Base-by-base conservation (phyloP, 2,329 filamentous ascomycete species). In the Aureobasidium sp. region DNA sequence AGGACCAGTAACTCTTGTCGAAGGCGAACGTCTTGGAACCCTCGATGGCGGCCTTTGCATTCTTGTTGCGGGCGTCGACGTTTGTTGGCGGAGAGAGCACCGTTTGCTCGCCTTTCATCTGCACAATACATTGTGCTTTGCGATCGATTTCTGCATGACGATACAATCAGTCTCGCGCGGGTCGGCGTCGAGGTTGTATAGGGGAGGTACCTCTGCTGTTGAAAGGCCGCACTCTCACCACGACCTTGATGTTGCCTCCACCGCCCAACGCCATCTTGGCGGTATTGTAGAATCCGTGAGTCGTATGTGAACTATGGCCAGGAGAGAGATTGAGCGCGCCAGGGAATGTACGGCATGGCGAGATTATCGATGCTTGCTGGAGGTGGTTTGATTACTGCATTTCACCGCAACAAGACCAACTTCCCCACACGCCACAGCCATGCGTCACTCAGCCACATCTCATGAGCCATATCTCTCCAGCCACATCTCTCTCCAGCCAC, bases 231-330 rank as follows among this genome's bases (percentile, higher is more conserved):
- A 89, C 87, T 78, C 94, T 86, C 80, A 99, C 94, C 81, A 99
- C 94, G 79, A 99, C 94, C 86, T 99, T 99, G 76, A 99, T 99
- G 73, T 99, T 99, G 73, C 94, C 92, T 77, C 89, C 91, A 71
- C 89, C 89, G 68, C 83, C 81, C 68, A 83, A 79, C 70, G 84
- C 81, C 86, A 89, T 89, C 64, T 31, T 64, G 65, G 46, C 54
- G 47, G 29, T 50, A n/a, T 27, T 53, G 15, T 33, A 15, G 6
- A n/a, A 17, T 3, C 37, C 15, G 21, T 17, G 17, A 21, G 19
- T 45, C 19, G 37, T 15, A 11, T 8, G 2, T 2, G 8, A 11
- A n/a, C 35, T 35, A 50, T 6, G 45, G 19, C 43, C 43, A 43
- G 57, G 15, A 29, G 37, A 7, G 10, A 6, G 10, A 35, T 31